A percentile compares a stretch with the other conserved stretches of the same genome.
These are phyloP conservation scores for Corylus heterophylla DNA, from an alignment of 306 rosid species.

Conservation along the genomic window DNA sequence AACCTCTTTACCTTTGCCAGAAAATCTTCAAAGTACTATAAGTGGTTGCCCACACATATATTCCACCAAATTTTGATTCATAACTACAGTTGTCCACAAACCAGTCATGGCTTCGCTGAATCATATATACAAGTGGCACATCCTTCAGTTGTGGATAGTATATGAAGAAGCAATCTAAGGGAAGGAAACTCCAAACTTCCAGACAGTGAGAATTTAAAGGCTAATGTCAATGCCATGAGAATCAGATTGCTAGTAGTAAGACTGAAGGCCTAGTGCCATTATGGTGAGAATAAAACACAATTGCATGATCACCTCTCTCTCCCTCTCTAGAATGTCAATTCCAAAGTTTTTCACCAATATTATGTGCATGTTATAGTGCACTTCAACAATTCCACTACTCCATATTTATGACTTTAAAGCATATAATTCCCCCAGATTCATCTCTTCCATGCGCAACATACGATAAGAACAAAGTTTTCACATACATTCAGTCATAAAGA, in stretches of 20 bases:
- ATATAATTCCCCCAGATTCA: background rate
- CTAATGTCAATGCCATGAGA: background rate
- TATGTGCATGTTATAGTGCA: background rate
- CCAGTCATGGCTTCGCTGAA: background rate
- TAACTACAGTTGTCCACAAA: background rate
- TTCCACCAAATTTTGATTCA: background rate
- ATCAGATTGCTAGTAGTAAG: background rate
- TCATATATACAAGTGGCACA: background rate
- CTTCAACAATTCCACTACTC: background rate
- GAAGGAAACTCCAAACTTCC: background rate
- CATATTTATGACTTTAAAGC: background rate
- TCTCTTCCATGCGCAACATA: slow-evolving; percentile 1
- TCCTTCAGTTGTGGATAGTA: background rate
- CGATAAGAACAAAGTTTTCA: slow-evolving; percentile 17
- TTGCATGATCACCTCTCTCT: background rate
- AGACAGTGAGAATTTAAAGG: background rate
- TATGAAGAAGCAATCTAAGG: background rate
- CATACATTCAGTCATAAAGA: background rate
- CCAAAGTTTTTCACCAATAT: background rate
- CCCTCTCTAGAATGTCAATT: background rate
- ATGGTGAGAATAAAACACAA: background rate
- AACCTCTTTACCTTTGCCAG: background rate
- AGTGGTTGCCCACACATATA: background rate
- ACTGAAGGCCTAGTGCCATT: background rate
- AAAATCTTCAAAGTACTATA: background rate